Base-by-base conservation (phyloP, 805 yeast genomes). In the Myxozyma neotropica region DNA sequence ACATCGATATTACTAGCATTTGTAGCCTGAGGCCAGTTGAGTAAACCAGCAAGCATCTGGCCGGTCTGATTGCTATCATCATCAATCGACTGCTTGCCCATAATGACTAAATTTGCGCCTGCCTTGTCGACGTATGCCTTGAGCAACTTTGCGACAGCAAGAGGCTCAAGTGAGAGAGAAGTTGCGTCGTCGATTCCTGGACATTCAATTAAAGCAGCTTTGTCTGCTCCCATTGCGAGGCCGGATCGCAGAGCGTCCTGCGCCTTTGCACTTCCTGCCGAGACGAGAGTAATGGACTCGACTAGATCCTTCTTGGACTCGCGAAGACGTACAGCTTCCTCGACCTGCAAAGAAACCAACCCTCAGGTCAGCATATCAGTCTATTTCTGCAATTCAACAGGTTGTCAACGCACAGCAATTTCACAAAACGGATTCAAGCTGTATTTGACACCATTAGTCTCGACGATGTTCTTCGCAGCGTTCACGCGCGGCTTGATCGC, bases 11-110 rank as follows among this genome's bases (percentile, higher is more conserved):
- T 87, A 48, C 94, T 87, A 5, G 97, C 97, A 71, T 90, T 89
- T 35, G 97, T 93, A 35, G 96, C 97, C 70, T 92, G 97, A 19
- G 97, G 95, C 98, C 98, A 93, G 70, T 85, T 83, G 74, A 93
- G 81, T 61, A 93, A 77, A 8, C 96, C 97, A 1, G 97, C 98
- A 55, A 94, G 81, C 85, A 94, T 90, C 75, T 92, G 98, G 27
- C 98, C 99, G 13, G 97, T 92, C 75, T 92, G 96, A 74, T 89
- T 90, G 45, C 89, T 80, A 71, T 94, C 99, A 68, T 91, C 95
- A 75, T 94, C 99, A 68, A 94, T 92, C 40, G 98, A 90, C 76
- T 94, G 99, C 73, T 94, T 94, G 48, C 99, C 99, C 73, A 94
- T 80, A 42, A 94, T 83, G 46, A 94, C 86, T 72, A 94, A 77